Evolutionary conservation across 768 basidiomycete species (phyloP), one percentile per base, ranked within the genome.

Genomic region (Rhizopogon salebrosus): DNA sequence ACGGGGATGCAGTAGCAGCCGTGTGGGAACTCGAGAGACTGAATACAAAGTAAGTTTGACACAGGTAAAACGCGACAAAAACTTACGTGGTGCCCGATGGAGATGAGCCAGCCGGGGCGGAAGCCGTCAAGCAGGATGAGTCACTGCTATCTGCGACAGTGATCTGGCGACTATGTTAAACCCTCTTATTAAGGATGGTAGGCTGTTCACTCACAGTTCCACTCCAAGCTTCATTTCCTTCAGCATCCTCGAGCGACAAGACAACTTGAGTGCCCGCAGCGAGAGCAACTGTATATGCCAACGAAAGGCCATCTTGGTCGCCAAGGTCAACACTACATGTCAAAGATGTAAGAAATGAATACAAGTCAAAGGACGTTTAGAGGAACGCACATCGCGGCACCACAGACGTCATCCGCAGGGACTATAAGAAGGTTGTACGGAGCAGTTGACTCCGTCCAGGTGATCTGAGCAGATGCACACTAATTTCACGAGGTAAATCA

Each of bases 221-320:
- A 57, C 80, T 82, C 89, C 89, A 92, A 3, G 78, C 87, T 59
- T 89, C 86, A 3, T 83, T 62, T 26, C 72, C 79, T 31, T 60
- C 50, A 2, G 68, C 60, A 62, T 89, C 86, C 54, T 77, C 65
- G 16, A 88, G 55, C 14, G 77, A 84, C 29, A 89, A 56, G 56
- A 73, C 64, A 36, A 85, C 72, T 26, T 70, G 55, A 20, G 72
- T 73, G 35, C 82, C 82, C 11, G 76, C 72, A 31, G 77, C 60
- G 46, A 89, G 37, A 40, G 60, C 55, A 42, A 72, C 70, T 4
- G 61, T 68, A 51, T 64, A 87, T 13, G 68, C 68, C 10, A 76
- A 59, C 41, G 62, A 68, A 48, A 74, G 76, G 31, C 59, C 63
- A n/a, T 65, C 67, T 62, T 78, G 74, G 68, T 83, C 78, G 10